phyloP scores from a whole-genome alignment of 345 rosid species.

The Gossypium thurberi region DNA sequence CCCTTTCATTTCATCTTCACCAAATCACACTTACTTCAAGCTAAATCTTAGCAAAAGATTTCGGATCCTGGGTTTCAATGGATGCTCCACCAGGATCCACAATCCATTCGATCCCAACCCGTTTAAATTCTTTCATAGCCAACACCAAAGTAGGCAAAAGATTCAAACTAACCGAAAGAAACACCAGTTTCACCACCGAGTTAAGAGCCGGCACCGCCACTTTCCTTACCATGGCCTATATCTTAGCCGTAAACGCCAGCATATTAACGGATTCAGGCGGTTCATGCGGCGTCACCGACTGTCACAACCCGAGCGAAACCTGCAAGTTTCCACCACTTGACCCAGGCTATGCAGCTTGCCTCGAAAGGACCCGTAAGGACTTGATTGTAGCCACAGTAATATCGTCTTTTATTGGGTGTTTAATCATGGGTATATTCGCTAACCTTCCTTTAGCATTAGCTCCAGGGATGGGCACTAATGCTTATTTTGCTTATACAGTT shows the following conservation, averaged over 20 bases:
- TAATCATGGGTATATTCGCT: constrained; percentile 76
- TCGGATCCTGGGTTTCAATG: neutral
- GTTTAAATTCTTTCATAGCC: constrained; percentile 53
- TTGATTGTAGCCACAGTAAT: constrained; percentile 77
- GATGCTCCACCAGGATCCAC: neutral
- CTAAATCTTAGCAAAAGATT: neutral
- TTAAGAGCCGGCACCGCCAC: constrained; percentile 85
- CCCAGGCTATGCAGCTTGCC: constrained; percentile 66
- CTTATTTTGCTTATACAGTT: constrained; percentile 84
- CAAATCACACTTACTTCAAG: neutral
- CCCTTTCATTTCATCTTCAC: neutral
- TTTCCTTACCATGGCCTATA: constrained; percentile 91
- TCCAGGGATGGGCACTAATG: constrained; percentile 89
- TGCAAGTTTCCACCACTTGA: constrained; percentile 78
- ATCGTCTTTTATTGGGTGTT: constrained; percentile 65
- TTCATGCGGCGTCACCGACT: constrained; percentile 71
- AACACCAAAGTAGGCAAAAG: constrained; percentile 46
- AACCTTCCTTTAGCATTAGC: constrained; percentile 77
- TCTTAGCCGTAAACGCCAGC: constrained; percentile 88
- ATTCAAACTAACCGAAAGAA: constrained; percentile 62
- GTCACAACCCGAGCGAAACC: constrained; percentile 46
- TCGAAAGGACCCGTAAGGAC: constrained; percentile 54
- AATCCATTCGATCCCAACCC: constrained; percentile 8
- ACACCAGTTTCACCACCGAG: constrained; percentile 81
- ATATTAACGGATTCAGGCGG: constrained; percentile 85